Conservation (phyloP, 805 yeast genomes). For the Yarrowia osloensis region DNA sequence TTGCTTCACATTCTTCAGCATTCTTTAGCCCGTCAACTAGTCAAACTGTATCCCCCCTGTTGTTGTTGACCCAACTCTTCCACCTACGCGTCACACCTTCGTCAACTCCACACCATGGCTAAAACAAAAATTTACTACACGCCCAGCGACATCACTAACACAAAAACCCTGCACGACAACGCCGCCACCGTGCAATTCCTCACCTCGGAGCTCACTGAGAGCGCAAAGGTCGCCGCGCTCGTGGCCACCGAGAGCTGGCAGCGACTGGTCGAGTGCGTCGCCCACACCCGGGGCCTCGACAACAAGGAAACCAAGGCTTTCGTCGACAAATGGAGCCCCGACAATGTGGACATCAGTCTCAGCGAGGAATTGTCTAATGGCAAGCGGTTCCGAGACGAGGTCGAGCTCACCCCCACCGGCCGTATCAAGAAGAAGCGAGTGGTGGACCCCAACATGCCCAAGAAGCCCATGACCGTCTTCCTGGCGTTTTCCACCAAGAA, state of each 20-base stretch:
- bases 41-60: conserved; percentile 24
- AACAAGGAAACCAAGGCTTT: conserved; percentile 7
- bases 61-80: conserved; percentile 23
- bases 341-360: conserved; percentile 12
- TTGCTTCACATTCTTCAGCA: conserved; percentile 26
- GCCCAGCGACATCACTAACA: conserved; percentile 28
- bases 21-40: conserved; percentile 26
- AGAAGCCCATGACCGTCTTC: conserved; percentile 87
- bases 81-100: conserved; percentile 10
- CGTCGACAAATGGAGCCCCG: conserved; percentile 27
- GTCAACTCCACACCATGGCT: conserved; percentile 2
- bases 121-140: conserved; percentile 17
- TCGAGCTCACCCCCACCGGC: conserved; percentile 41
- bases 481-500: conserved; percentile 74
- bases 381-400: conserved; percentile 33
- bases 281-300: conserved; percentile 19
- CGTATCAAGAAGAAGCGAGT: conserved; percentile 53
- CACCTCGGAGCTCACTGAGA: conserved; percentile 23
- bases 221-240: conserved; percentile 18
- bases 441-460: conserved; percentile 91
- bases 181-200: conserved; percentile 28
- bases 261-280: conserved; percentile 21
- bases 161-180: conserved; percentile 23
- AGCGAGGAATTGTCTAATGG: conserved; percentile 35
- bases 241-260: conserved; percentile 28